These are phyloP conservation scores for Aspergillus pseudoviridinutans DNA, from an alignment of 2,329 filamentous ascomycete species.

Conservation along the genomic window DNA sequence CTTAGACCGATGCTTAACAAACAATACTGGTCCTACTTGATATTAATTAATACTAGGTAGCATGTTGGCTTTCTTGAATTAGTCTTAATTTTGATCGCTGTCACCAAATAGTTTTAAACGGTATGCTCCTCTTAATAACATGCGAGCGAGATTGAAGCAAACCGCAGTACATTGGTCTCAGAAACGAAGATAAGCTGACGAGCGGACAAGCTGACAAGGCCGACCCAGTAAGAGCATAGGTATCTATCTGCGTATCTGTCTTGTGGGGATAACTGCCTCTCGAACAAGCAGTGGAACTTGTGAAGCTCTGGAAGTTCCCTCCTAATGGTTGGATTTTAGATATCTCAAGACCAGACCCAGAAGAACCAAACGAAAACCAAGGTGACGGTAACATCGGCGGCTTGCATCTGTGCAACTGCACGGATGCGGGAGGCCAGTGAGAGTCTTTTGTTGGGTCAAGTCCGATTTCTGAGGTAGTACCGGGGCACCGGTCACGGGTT, in stretches of 20 bases:
- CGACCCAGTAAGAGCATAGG: neutral
- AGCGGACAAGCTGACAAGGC: neutral
- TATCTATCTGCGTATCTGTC: neutral
- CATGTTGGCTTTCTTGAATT: neutral
- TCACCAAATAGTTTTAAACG: no score
- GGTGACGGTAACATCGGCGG: constrained; percentile 18
- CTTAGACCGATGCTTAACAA: neutral
- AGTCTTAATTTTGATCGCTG: no score
- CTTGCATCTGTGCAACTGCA: constrained; percentile 9
- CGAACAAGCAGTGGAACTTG: no score
- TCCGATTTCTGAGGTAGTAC: constrained; percentile 3
- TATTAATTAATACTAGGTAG: neutral
- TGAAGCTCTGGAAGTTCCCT: neutral
- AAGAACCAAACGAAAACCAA: neutral
- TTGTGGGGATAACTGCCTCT: neutral
- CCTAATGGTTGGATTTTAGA: neutral
- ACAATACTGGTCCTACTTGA: neutral
- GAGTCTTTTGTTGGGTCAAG: neutral
- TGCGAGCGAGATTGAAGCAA: neutral
- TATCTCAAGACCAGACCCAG: neutral
- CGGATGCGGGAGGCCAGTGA: constrained; percentile 13
- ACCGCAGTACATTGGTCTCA: neutral
- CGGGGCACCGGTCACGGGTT: neutral
- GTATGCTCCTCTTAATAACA: neutral
- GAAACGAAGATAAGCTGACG: neutral